These are phyloP conservation scores for Barnettozyma californica DNA, from an alignment of 805 yeast genomes.

Conservation along the genomic window DNA sequence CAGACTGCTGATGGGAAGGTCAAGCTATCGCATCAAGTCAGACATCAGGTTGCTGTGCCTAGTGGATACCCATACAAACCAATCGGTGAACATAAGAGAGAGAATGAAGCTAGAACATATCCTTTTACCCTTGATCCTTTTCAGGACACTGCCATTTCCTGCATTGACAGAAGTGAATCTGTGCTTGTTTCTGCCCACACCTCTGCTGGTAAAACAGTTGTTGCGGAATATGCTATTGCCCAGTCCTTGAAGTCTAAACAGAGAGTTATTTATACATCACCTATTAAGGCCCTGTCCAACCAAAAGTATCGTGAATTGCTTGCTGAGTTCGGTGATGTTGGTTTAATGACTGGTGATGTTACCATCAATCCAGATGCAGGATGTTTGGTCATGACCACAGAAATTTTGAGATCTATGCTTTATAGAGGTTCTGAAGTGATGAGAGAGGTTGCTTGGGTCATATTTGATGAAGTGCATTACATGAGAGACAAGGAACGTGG, in stretches of 20 bases:
- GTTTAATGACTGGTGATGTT: slow-evolving; percentile 98
- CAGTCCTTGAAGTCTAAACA: slow-evolving; percentile 88
- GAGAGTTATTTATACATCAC: slow-evolving; percentile 93
- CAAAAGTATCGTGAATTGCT: slow-evolving; percentile 86
- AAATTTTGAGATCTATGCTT: slow-evolving; percentile 92
- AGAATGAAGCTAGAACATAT: slow-evolving; percentile 76
- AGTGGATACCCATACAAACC: slow-evolving; percentile 86
- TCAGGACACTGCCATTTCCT: slow-evolving; percentile 94
- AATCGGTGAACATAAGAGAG: slow-evolving; percentile 79
- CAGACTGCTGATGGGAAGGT: slow-evolving; percentile 42
- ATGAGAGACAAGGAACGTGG: slow-evolving; percentile 98
- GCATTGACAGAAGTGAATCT: slow-evolving; percentile 91
- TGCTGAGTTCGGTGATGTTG: slow-evolving; percentile 92
- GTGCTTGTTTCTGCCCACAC: slow-evolving; percentile 98
- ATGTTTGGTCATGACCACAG: slow-evolving; percentile 98
- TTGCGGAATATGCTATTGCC: slow-evolving; percentile 98
- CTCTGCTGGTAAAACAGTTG: slow-evolving; percentile 97
- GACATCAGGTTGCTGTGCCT: slow-evolving; percentile 97
- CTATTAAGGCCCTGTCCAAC: slow-evolving; percentile 85
- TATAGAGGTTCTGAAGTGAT: slow-evolving; percentile 96
- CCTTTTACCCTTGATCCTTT: slow-evolving; percentile 95
- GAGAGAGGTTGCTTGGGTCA: slow-evolving; percentile 99
- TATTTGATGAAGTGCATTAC: slow-evolving; percentile 97
- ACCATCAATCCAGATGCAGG: slow-evolving; percentile 98
- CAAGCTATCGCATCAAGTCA: slow-evolving; percentile 83